Evolutionary conservation across 306 rosid species (phyloP).

Genomic region (Cucurbita pepo): DNA sequence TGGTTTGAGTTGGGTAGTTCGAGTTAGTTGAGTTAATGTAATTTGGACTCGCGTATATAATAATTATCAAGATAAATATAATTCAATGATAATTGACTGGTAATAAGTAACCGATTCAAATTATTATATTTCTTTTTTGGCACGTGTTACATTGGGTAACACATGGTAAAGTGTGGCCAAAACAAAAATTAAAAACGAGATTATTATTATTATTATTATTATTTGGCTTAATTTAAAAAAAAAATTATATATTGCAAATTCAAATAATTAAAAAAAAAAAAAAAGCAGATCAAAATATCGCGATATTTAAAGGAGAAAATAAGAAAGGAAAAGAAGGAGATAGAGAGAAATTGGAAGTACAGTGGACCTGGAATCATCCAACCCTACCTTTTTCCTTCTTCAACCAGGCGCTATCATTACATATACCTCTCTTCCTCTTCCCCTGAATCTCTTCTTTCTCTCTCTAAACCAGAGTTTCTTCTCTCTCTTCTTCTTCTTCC

Average conservation of each 20-base stretch:
- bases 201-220: too few relatives aligned
- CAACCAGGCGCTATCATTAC: conserved; percentile 11
- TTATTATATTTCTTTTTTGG: neutral
- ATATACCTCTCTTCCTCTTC: neutral
- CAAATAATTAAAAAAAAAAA: too few relatives aligned
- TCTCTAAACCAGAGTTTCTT: neutral
- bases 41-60: too few relatives aligned
- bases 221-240: too few relatives aligned
- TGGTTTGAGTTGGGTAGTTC: too few relatives aligned
- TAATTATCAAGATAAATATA: too few relatives aligned
- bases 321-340: neutral
- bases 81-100: too few relatives aligned
- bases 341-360: conserved; percentile 9
- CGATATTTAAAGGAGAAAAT: neutral
- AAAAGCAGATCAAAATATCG: neutral
- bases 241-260: too few relatives aligned
- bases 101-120: too few relatives aligned
- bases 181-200: too few relatives aligned
- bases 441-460: neutral
- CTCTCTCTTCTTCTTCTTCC: neutral
- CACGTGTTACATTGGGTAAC: neutral
- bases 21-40: too few relatives aligned
- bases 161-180: neutral
- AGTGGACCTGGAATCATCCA: conserved; percentile 6
- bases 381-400: conserved; percentile 10